These are phyloP conservation scores for Candida hispaniensis DNA, from an alignment of 805 yeast genomes.

Conservation along the genomic window DNA sequence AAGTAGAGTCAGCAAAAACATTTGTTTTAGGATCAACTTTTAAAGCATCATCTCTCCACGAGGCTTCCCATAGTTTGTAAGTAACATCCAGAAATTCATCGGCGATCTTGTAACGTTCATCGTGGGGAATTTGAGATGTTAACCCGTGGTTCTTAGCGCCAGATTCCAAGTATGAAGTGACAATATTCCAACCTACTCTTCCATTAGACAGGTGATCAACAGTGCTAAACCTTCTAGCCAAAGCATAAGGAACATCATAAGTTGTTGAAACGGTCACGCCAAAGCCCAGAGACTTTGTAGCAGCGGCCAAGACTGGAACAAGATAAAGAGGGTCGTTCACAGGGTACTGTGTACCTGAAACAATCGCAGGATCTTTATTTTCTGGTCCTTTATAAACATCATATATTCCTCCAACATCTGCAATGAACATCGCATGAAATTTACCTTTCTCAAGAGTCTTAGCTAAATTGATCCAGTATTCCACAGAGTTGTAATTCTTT, in stretches of 20 bases:
- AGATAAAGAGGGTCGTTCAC: constrained; percentile 33
- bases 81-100: constrained; percentile 35
- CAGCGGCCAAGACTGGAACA: constrained; percentile 36
- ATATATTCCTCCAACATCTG: constrained; percentile 34
- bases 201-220: constrained; percentile 36
- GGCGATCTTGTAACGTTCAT: constrained; percentile 34
- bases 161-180: constrained; percentile 35
- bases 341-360: constrained; percentile 30
- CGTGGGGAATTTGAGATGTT: constrained; percentile 32
- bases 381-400: constrained; percentile 36
- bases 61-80: constrained; percentile 33
- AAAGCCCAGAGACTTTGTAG: constrained; percentile 33
- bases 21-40: constrained; percentile 23
- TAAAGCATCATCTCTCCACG: constrained; percentile 39
- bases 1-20: constrained; percentile 28
- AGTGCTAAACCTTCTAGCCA: constrained; percentile 37
- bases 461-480: constrained; percentile 34
- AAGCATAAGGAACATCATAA: constrained; percentile 35
- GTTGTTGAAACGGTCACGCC: constrained; percentile 37
- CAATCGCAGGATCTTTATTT: constrained; percentile 31
- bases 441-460: constrained; percentile 31
- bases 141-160: constrained; percentile 36
- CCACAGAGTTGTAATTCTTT: constrained; percentile 23
- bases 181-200: constrained; percentile 41
- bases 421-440: constrained; percentile 33